Evolutionary conservation across 139 green algal species (phyloP).

Genomic region (Pleodorina starrii): DNA sequence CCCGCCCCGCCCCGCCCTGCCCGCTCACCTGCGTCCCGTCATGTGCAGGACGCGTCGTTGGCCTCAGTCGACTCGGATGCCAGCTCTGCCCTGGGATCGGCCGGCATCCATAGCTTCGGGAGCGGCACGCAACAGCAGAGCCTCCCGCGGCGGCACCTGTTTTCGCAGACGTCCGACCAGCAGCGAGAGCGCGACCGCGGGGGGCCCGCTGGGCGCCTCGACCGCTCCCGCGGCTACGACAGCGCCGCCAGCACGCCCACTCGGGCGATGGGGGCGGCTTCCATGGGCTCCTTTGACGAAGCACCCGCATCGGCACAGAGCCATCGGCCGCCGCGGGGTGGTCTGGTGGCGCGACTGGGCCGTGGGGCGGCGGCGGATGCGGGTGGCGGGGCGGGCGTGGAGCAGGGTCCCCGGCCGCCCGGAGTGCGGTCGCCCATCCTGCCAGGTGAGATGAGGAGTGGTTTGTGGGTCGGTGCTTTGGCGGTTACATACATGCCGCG

Average conservation of each 20-base stretch:
- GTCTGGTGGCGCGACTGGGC: constrained; percentile 4
- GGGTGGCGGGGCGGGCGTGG: neutral
- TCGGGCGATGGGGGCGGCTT: neutral
- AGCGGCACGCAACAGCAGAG: neutral
- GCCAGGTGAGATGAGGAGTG: neutral
- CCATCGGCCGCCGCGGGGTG: neutral
- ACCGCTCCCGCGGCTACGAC: constrained; percentile 35
- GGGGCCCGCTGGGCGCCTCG: no score
- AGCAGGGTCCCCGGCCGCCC: neutral
- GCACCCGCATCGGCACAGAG: neutral
- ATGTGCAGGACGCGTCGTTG: constrained; percentile 25
- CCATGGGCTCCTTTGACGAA: neutral
- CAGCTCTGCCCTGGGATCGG: neutral
- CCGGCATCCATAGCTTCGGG: constrained; percentile 13
- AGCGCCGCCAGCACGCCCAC: constrained; percentile 31
- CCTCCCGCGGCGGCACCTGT: constrained; percentile 20
- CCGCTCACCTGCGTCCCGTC: neutral
- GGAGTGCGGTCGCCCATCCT: constrained; percentile 8
- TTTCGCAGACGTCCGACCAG: constrained; percentile 15
- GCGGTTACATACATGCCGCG: no score
- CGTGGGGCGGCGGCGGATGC: neutral
- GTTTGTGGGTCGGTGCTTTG: no score
- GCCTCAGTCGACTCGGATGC: neutral
- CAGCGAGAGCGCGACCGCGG: constrained; percentile 5
- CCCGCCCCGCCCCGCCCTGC: no score